Percentiles rank a stretch among this genome's conserved stretches.
These are phyloP conservation scores for Ziziphus jujuba DNA, from an alignment of 306 rosid genomes.

Conservation along the genomic window DNA sequence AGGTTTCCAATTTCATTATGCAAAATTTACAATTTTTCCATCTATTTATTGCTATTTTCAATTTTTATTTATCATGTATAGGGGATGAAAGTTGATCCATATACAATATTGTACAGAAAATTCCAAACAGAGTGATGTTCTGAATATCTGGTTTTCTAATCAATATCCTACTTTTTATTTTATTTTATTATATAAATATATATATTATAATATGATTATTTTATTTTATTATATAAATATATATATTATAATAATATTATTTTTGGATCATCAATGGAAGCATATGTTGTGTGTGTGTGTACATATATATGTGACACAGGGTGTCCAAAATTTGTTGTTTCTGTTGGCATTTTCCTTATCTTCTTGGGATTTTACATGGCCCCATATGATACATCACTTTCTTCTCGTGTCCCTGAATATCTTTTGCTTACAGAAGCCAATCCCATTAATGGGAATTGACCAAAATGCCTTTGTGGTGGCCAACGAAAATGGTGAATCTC, in stretches of 20 bases:
- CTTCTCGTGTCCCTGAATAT: not conserved
- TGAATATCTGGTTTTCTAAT: not conserved
- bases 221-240: no score
- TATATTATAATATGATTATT: no score
- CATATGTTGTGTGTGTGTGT: no score
- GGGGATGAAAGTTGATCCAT: not conserved
- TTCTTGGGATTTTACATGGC: conserved; percentile 34
- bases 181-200: no score
- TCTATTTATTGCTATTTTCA: no score
- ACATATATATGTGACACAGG: no score
- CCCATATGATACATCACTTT: conserved; percentile 2
- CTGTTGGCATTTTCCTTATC: conserved; percentile 15
- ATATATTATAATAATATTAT: no score
- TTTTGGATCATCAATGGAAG: no score
- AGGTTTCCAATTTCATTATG: not conserved
- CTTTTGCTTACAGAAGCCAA: conserved; percentile 15
- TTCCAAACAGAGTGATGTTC: not conserved
- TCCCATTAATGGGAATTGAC: not conserved
- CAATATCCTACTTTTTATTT: no score
- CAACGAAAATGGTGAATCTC: not conserved
- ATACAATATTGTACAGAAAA: not conserved
- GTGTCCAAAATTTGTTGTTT: not conserved
- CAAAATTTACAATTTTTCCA: no score
- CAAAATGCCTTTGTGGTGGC: no score
- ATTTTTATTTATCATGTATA: not conserved